A percentile compares a stretch with the other conserved stretches of the same genome.
Evolutionary conservation across 1,284 basidiomycete genomes (phyloP).

Genomic region (Grifola frondosa): DNA sequence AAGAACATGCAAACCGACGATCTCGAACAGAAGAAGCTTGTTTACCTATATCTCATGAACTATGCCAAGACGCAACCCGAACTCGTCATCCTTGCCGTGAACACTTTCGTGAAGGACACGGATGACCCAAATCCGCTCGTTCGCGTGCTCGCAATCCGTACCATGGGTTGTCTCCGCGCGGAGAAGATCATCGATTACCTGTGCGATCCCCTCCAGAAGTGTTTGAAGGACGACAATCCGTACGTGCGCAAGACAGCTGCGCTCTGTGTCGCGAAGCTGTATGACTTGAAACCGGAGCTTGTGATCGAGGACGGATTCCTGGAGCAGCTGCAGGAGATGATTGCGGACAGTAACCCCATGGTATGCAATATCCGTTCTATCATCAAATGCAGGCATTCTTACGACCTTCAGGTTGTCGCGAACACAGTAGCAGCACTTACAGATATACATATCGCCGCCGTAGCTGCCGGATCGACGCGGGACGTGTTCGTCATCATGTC

Average conservation of each 20-base stretch:
- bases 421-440: constrained; percentile 91
- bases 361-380: too few relatives aligned
- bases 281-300: constrained; percentile 94
- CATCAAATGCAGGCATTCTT: too few relatives aligned
- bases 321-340: constrained; percentile 86
- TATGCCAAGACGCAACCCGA: constrained; percentile 99
- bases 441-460: constrained; percentile 81
- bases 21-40: constrained; percentile 94
- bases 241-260: constrained; percentile 98
- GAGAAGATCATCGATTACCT: constrained; percentile 99
- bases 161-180: constrained; percentile 95
- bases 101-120: constrained; percentile 97
- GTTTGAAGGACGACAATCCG: constrained; percentile 91
- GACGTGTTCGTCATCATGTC: constrained; percentile 84
- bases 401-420: constrained; percentile 80
- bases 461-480: constrained; percentile 55
- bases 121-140: constrained; percentile 97
- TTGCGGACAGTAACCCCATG: constrained; percentile 97
- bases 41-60: constrained; percentile 98
- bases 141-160: constrained; percentile 93
- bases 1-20: constrained; percentile 99
- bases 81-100: constrained; percentile 95
- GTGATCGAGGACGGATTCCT: constrained; percentile 96
- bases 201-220: constrained; percentile 89
- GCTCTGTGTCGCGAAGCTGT: constrained; percentile 93